These are phyloP conservation scores for Apiotrichum domesticum DNA, from an alignment of 1,284 basidiomycete species.

Conservation along the genomic window DNA sequence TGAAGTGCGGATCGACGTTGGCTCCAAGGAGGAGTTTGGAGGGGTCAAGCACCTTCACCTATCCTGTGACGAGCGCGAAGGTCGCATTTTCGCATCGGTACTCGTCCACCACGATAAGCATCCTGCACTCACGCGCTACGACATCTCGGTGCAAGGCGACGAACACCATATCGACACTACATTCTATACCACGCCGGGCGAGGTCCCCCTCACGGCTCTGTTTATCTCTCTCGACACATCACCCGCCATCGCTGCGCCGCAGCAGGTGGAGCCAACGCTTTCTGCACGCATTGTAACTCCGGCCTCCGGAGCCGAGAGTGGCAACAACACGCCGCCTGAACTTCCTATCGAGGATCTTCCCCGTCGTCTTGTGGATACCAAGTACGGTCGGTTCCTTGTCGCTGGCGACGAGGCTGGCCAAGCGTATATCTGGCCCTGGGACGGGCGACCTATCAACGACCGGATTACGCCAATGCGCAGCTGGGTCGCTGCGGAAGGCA, in stretches of 20 bases:
- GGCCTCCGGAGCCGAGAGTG: not conserved
- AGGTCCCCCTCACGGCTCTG: conserved; percentile 16
- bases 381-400: conserved; percentile 31
- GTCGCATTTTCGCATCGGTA: conserved; percentile 17
- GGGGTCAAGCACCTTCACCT: conserved; percentile 26
- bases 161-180: conserved; percentile 9
- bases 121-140: conserved; percentile 24
- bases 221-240: conserved; percentile 18
- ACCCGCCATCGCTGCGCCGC: conserved; percentile 16
- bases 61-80: not conserved
- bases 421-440: conserved; percentile 40
- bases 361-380: conserved; percentile 1
- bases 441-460: conserved; percentile 7
- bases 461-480: conserved; percentile 22
- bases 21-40: conserved; percentile 22
- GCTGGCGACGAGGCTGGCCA: conserved; percentile 34
- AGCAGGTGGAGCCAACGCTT: conserved; percentile 7
- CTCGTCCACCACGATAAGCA: conserved; percentile 30
- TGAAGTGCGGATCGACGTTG: conserved; percentile 33
- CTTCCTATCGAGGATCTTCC: conserved; percentile 5
- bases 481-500: conserved; percentile 32
- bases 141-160: conserved; percentile 15
- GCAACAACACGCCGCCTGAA: conserved; percentile 7
- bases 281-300: conserved; percentile 16
- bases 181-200: conserved; percentile 15